These are phyloP conservation scores for Krasilnikovozyma curviuscula DNA, from an alignment of 768 basidiomycete genomes.

Conservation along the genomic window DNA sequence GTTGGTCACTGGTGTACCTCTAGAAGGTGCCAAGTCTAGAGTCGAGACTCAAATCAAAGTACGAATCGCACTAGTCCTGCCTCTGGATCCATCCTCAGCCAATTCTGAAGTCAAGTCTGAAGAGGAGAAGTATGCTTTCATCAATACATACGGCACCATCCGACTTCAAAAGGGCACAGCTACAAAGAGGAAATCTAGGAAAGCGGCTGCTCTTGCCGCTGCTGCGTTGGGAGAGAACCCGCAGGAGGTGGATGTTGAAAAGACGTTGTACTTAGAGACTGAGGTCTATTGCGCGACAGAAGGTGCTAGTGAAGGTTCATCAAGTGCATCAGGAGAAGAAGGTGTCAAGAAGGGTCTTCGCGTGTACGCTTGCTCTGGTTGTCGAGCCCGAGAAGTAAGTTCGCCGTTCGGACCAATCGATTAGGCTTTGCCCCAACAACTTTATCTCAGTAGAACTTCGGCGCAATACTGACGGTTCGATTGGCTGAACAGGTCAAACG, in stretches of 20 bases:
- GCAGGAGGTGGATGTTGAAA: conserved; percentile 48
- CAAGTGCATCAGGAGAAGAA: not conserved
- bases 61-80: conserved; percentile 50
- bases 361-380: conserved; percentile 69
- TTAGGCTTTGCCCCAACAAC: not conserved
- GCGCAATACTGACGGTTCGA: not conserved
- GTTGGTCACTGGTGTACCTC: conserved; percentile 63
- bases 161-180: conserved; percentile 60
- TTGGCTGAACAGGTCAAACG: conserved; percentile 35
- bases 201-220: conserved; percentile 39
- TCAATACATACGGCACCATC: conserved; percentile 62
- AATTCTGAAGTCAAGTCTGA: conserved; percentile 1
- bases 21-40: conserved; percentile 65
- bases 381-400: conserved; percentile 63
- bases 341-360: no score
- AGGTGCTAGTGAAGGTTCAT: conserved; percentile 31
- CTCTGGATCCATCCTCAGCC: conserved; percentile 11
- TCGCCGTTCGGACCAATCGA: not conserved
- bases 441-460: not conserved
- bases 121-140: not conserved
- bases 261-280: conserved; percentile 51
- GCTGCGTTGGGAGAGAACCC: conserved; percentile 23
- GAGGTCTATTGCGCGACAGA: conserved; percentile 63
- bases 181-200: conserved; percentile 64
- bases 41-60: conserved; percentile 82